phyloP scores from a whole-genome alignment of 1,284 basidiomycete genomes.

The Paramarasmius palmivorus region DNA sequence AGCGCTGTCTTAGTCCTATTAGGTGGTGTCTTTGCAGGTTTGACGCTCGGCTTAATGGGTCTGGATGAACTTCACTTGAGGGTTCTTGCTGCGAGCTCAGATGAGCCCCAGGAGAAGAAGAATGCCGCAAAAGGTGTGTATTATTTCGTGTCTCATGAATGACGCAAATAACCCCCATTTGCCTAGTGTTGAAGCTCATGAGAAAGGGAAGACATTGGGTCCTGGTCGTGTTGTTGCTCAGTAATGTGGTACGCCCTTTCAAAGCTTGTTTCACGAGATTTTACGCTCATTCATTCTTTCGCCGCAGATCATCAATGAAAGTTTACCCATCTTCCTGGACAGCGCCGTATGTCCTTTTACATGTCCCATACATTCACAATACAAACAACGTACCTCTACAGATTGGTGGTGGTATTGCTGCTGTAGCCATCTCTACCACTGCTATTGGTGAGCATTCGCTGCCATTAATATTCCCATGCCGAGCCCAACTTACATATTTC shows the following conservation, averaged over 20 bases:
- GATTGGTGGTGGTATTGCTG: slow-evolving; percentile 84
- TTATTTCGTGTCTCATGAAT: background rate
- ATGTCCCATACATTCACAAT: background rate
- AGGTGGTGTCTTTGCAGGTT: slow-evolving; percentile 85
- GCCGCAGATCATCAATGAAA: slow-evolving; percentile 82
- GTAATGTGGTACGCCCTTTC: slow-evolving; percentile 72
- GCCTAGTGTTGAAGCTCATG: slow-evolving; percentile 74
- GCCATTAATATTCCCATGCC: background rate
- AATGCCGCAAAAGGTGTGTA: slow-evolving; percentile 72
- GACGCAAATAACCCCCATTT: background rate
- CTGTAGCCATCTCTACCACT: slow-evolving; percentile 81
- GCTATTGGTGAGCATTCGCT: slow-evolving; percentile 66
- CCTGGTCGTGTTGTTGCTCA: slow-evolving; percentile 82
- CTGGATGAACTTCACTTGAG: slow-evolving; percentile 91
- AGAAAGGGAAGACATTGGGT: slow-evolving; percentile 91
- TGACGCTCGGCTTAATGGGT: slow-evolving; percentile 94
- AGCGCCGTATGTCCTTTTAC: slow-evolving; percentile 62
- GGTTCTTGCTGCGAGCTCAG: slow-evolving; percentile 81
- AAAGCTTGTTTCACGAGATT: background rate
- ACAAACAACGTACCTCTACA: slow-evolving; percentile 22
- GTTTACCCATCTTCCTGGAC: slow-evolving; percentile 92
- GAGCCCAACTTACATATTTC: slow-evolving; percentile 6
- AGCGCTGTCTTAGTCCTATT: slow-evolving; percentile 70
- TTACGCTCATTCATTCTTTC: slow-evolving; percentile 15
- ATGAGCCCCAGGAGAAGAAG: slow-evolving; percentile 61